Evolutionary conservation across 2,329 filamentous ascomycete species (phyloP).

Genomic region (Hymenoscyphus repandus): DNA sequence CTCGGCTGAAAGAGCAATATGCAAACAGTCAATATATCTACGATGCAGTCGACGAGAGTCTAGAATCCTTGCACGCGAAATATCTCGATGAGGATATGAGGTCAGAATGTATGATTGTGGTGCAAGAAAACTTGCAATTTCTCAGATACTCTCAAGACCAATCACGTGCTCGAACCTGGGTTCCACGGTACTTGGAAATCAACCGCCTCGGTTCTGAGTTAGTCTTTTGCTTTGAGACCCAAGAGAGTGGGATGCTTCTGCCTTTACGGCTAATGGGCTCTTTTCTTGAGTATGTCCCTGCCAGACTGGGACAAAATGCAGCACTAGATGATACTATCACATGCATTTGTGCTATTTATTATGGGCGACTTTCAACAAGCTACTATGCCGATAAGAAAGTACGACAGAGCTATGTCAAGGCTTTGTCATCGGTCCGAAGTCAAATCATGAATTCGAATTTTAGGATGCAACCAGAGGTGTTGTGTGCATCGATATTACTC

Average conservation of each 20-base stretch:
- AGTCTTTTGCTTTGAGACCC: slow-evolving; percentile 11
- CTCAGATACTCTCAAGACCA: not conserved
- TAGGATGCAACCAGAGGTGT: slow-evolving; percentile 9
- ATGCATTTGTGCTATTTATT: slow-evolving; percentile 14
- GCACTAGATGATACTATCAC: slow-evolving; percentile 17
- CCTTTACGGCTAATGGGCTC: slow-evolving; percentile 8
- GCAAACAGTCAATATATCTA: slow-evolving; percentile 6
- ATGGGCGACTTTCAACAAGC: not conserved
- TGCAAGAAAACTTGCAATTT: not conserved
- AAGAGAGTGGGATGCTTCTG: slow-evolving; percentile 7
- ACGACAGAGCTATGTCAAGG: slow-evolving; percentile 10
- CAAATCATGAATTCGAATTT: slow-evolving; percentile 2
- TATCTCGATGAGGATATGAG: not conserved
- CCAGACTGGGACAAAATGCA: slow-evolving; percentile 9
- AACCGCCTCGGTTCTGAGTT: slow-evolving; percentile 8
- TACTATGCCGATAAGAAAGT: slow-evolving; percentile 2
- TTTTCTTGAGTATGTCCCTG: slow-evolving; percentile 13
- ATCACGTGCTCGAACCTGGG: not conserved
- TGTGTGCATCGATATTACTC: slow-evolving; percentile 17
- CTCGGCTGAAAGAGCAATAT: slow-evolving; percentile 8
- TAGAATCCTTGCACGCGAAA: not conserved
- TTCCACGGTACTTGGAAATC: slow-evolving; percentile 4
- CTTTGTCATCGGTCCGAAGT: slow-evolving; percentile 8
- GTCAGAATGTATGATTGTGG: not conserved
- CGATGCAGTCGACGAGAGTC: not conserved